Evolutionary conservation across 257 asterid genomes (phyloP).

Genomic region (Solanum phureja): DNA sequence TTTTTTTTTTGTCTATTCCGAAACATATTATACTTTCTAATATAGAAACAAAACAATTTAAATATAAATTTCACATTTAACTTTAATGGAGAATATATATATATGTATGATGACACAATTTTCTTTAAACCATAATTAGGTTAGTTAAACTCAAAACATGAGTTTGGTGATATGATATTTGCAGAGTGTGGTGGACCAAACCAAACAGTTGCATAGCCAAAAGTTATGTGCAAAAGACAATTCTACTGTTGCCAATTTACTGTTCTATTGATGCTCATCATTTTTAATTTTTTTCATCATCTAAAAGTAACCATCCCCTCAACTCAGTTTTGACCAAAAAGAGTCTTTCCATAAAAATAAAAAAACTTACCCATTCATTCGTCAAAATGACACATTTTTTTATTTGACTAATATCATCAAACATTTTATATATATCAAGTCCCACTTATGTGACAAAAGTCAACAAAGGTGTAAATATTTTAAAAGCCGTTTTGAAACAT

Average conservation of each 20-base stretch:
- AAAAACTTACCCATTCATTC: no score
- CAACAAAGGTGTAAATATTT: no score
- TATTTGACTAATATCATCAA: no score
- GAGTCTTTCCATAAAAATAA: not conserved
- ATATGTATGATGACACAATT: not conserved
- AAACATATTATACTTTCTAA: not conserved
- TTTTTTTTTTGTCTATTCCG: not conserved
- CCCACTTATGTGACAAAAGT: not conserved
- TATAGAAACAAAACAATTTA: not conserved
- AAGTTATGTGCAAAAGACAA: slow-evolving; percentile 2
- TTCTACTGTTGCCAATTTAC: not conserved
- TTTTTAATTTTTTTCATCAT: not conserved
- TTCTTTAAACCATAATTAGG: not conserved
- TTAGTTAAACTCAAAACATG: not conserved
- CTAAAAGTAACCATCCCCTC: not conserved
- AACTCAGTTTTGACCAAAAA: not conserved
- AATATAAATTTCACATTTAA: not conserved
- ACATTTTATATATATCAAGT: no score
- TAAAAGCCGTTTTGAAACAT: no score
- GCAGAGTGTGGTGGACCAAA: not conserved
- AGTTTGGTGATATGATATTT: not conserved
- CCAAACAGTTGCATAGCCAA: not conserved
- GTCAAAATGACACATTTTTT: not conserved
- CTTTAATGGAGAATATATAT: not conserved
- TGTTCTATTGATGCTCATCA: slow-evolving; percentile 1